phyloP scores from a whole-genome alignment of 257 asterid species.

The Nicotiana tabacum region DNA sequence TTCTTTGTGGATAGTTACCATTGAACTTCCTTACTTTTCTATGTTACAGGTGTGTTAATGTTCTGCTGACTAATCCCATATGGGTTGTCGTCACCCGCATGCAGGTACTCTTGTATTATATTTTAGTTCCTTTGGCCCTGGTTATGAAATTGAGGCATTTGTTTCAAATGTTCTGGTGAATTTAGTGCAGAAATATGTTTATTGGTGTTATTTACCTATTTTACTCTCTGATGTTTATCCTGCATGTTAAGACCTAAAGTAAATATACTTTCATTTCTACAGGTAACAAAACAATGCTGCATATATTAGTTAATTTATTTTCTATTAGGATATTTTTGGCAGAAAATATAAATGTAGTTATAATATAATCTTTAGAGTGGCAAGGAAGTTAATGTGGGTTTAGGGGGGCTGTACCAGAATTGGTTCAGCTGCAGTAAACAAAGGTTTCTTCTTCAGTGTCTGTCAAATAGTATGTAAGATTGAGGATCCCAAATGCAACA shows the following conservation, averaged over 20 bases:
- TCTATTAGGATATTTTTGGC: background rate
- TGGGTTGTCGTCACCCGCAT: slow-evolving; percentile 98
- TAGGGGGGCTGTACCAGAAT: background rate
- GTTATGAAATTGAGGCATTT: background rate
- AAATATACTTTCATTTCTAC: background rate
- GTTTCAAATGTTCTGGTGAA: background rate
- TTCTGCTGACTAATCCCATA: slow-evolving; percentile 82
- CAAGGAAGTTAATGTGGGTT: background rate
- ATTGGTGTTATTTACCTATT: background rate
- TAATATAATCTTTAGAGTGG: background rate
- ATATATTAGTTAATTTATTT: background rate
- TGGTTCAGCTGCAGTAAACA: background rate
- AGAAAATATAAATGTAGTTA: background rate
- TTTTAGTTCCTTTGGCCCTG: background rate
- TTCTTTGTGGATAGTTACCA: slow-evolving; percentile 8
- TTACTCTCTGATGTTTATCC: background rate
- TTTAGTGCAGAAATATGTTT: background rate
- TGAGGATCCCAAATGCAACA: background rate
- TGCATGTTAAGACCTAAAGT: background rate
- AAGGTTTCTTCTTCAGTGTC: background rate
- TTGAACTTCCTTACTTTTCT: slow-evolving; percentile 10
- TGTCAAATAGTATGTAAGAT: background rate
- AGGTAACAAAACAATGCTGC: background rate
- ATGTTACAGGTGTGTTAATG: slow-evolving; percentile 74
- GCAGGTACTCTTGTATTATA: slow-evolving; percentile 52